Evolutionary conservation across 2,329 filamentous ascomycete genomes (phyloP), one percentile per base, ranked within the genome.

Genomic region (Xylaria sp.): DNA sequence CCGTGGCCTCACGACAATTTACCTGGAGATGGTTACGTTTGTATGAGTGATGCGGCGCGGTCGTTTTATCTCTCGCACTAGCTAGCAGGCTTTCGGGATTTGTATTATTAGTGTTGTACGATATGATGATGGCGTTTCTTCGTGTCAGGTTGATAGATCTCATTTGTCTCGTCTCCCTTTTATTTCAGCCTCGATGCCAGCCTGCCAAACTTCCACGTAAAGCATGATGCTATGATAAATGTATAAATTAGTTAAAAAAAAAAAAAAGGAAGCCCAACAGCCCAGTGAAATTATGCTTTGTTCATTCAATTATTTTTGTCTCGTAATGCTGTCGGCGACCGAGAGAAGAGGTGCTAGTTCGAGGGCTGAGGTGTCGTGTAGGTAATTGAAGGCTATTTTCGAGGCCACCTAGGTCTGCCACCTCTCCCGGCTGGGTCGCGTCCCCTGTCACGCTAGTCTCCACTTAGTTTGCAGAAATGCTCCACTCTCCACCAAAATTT

Each of bases 131-230:
- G 32, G 9, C 14, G 51, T 57, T 57, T 61, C 39, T 30, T 14
- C 39, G 32, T 53, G 30, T 14, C 11, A 24, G 5, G 7, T 14
- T 54, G 50, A 55, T 56, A 50, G 47, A 59, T 60, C n/a, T 60
- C 42, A 42, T 42, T 51, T 55, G 48, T 64, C 47, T 55, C 27
- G 48, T 64, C 47, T 55, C 27, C 59, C 32, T 64, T 27, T 27
- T 55, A 36, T 19, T 50, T 36, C 32, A 11, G 19, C 30, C 6
- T 21, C 39, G 12, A 34, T 47, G 24, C 11, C 32, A 17, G 34
- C 21, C 21, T 39, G 36, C 42, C 55, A 17, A 47, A 42, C 32
- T 53, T 42, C 47, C 62, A 47, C 55, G 30, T 14, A 53, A 59
- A 34, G 30, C 14, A 19, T 53, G 36, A 19, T 3, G 11, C 48